Conservation (phyloP, 106 monocot species). For the Allium sativum region DNA sequence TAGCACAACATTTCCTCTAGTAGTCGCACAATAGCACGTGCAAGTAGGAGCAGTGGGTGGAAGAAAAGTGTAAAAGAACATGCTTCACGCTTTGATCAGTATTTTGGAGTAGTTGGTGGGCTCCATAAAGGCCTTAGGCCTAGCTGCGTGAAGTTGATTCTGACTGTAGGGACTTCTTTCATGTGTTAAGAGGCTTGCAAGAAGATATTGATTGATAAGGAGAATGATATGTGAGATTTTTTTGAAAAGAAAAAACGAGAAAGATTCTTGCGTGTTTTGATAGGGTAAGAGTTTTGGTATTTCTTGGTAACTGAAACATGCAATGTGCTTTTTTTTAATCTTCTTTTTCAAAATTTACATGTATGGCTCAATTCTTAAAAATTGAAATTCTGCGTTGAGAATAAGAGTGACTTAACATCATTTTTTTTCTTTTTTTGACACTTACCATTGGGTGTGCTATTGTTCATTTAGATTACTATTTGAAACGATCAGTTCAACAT, state of each 20-base stretch:
- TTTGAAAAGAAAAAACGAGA: not conserved
- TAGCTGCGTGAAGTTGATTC: constrained; percentile 90
- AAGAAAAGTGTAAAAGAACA: constrained; percentile 74
- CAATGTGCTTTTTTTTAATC: no score
- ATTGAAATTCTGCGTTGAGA: no score
- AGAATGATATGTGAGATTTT: constrained; percentile 15
- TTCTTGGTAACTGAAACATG: no score
- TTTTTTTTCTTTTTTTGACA: no score
- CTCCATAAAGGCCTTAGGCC: constrained; percentile 87
- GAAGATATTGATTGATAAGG: constrained; percentile 69
- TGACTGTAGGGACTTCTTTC: constrained; percentile 92
- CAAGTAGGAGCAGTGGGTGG: constrained; percentile 89
- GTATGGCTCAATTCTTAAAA: no score
- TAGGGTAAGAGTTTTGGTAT: no score
- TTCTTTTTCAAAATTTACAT: no score
- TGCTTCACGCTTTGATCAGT: constrained; percentile 75
- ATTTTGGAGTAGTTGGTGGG: constrained; percentile 70
- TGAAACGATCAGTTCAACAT: no score
- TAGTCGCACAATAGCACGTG: constrained; percentile 91
- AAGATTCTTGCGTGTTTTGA: no score
- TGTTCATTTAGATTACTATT: no score
- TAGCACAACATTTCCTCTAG: constrained; percentile 86
- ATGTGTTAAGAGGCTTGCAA: constrained; percentile 99
- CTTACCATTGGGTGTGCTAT: no score
- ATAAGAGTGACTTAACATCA: no score